These are phyloP conservation scores for Cladorrhinum sp. DNA, from an alignment of 2,329 filamentous ascomycete genomes.

Conservation along the genomic window DNA sequence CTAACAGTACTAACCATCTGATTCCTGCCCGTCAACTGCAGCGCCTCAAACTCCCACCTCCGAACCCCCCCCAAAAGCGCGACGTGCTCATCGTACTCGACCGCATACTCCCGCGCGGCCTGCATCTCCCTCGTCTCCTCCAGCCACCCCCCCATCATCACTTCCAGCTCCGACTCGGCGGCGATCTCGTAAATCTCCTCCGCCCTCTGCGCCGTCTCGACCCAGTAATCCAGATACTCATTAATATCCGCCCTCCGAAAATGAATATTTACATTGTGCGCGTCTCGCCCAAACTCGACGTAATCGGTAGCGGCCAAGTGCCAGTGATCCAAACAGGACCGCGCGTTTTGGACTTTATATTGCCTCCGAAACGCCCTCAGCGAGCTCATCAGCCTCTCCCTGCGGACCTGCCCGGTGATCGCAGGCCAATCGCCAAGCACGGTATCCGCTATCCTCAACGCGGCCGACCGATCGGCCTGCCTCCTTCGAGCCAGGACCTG, in stretches of 20 bases:
- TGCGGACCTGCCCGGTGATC: constrained; percentile 21
- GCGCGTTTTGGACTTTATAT: constrained; percentile 27
- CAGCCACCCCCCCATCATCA: constrained; percentile 27
- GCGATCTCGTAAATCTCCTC: constrained; percentile 26
- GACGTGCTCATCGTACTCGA: constrained; percentile 27
- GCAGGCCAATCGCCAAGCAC: constrained; percentile 24
- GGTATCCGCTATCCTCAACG: constrained; percentile 9
- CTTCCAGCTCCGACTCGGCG: constrained; percentile 29
- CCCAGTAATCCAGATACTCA: constrained; percentile 27
- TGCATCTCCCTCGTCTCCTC: constrained; percentile 20
- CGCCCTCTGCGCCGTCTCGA: constrained; percentile 14
- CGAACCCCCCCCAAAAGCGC: constrained; percentile 24
- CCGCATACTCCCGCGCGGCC: constrained; percentile 27
- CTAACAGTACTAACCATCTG: constrained; percentile 25
- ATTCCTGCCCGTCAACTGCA: constrained; percentile 26
- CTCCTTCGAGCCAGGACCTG: constrained; percentile 11
- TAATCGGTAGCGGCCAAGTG: constrained; percentile 22
- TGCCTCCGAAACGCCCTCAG: constrained; percentile 27
- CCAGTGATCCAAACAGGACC: constrained; percentile 28
- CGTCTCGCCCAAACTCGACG: constrained; percentile 25
- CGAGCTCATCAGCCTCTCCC: constrained; percentile 25
- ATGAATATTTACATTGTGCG: constrained; percentile 25
- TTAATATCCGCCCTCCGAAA: constrained; percentile 28
- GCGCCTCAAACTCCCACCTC: constrained; percentile 28
- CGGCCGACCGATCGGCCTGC: constrained; percentile 11